Percentiles rank a stretch among this genome's conserved stretches.
Conservation (phyloP, 192 early-diverging fungal species). For the Gryganskiella cystojenkinii region DNA sequence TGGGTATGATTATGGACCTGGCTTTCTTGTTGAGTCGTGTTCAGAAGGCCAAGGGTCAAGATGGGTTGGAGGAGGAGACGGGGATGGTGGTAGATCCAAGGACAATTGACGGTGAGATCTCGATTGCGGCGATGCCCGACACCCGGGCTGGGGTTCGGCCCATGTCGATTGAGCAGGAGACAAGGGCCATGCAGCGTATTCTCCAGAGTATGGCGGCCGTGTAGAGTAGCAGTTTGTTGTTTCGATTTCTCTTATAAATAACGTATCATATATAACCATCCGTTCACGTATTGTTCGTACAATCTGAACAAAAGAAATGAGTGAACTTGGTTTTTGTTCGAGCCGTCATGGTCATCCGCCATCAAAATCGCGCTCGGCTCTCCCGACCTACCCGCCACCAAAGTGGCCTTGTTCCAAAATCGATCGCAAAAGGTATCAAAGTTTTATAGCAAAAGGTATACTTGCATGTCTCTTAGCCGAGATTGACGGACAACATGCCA, state of each 20-base stretch:
- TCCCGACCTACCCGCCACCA: too few species aligned
- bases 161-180: slow-evolving; percentile 31
- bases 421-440: too few species aligned
- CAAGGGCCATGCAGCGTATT: slow-evolving; percentile 29
- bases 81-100: background rate
- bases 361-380: too few species aligned
- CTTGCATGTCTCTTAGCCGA: too few species aligned
- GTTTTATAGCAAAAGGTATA: too few species aligned
- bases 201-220: slow-evolving; percentile 26
- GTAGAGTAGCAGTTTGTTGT: background rate
- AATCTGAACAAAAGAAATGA: too few species aligned
- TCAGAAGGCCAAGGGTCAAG: background rate
- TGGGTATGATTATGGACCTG: slow-evolving; percentile 47
- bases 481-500: too few species aligned
- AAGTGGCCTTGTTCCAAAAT: too few species aligned
- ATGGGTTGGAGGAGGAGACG: background rate
- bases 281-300: background rate
- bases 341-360: too few species aligned
- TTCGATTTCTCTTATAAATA: background rate
- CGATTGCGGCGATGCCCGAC: background rate
- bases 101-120: background rate
- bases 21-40: slow-evolving; percentile 33
- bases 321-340: too few species aligned
- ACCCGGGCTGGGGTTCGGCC: background rate
- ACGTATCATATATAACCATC: background rate